phyloP scores from a whole-genome alignment of 139 green algal species.

The Chlamydomonas incerta region DNA sequence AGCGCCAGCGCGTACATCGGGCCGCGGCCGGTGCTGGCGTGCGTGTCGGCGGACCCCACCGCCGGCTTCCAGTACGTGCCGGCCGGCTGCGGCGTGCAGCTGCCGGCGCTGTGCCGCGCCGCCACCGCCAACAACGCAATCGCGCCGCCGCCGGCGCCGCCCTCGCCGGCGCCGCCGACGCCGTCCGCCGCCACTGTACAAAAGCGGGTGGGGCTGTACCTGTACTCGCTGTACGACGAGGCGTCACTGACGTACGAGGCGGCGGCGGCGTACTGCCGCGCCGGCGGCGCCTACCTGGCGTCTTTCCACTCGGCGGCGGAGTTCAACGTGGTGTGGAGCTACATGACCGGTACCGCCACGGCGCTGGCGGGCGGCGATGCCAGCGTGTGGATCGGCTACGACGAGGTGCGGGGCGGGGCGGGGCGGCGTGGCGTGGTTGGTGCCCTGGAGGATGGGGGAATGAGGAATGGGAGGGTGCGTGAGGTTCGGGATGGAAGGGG shows the following conservation, averaged over 20 bases:
- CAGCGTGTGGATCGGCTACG: conserved; percentile 28
- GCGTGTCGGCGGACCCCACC: conserved; percentile 11
- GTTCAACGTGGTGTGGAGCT: background rate
- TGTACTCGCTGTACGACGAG: background rate
- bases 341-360: background rate
- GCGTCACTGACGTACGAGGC: background rate
- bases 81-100: conserved; percentile 22
- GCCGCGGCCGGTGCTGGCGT: conserved; percentile 22
- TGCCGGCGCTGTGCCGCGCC: conserved; percentile 22
- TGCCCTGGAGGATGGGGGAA: too few species aligned
- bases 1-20: background rate
- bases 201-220: conserved; percentile 11
- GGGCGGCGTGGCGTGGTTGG: background rate
- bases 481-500: too few species aligned
- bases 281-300: conserved; percentile 29
- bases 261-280: conserved; percentile 2
- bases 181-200: background rate
- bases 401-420: background rate
- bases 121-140: background rate
- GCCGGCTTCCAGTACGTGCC: conserved; percentile 12
- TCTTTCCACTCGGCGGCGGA: conserved; percentile 17
- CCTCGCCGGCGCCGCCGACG: conserved; percentile 3
- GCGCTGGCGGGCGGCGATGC: background rate
- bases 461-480: too few species aligned
- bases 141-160: conserved; percentile 15